phyloP scores from a whole-genome alignment of 2,329 filamentous ascomycete genomes.

The Catunica adiposa region DNA sequence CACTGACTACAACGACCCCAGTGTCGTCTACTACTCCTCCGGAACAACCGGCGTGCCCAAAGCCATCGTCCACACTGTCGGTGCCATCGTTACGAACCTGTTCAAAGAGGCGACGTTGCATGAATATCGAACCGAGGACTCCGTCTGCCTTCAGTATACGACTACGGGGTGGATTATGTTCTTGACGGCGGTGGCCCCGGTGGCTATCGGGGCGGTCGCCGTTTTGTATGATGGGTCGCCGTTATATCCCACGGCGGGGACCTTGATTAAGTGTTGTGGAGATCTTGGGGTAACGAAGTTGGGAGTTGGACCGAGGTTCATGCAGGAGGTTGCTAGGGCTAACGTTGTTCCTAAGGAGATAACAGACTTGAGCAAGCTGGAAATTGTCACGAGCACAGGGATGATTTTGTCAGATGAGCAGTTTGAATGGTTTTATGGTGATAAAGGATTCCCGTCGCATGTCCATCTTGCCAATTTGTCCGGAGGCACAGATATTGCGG shows the following conservation, averaged over 20 bases:
- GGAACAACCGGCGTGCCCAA: conserved; percentile 75
- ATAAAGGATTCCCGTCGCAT: conserved; percentile 48
- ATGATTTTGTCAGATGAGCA: conserved; percentile 66
- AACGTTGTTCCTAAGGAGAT: conserved; percentile 44
- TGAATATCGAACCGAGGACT: conserved; percentile 25
- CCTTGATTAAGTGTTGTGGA: conserved; percentile 45
- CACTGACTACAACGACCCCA: conserved; percentile 55
- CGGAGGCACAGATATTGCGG: conserved; percentile 59
- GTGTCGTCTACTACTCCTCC: conserved; percentile 61
- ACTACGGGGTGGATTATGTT: conserved; percentile 88
- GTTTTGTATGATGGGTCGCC: conserved; percentile 75
- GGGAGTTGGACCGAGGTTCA: conserved; percentile 60
- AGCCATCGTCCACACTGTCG: conserved; percentile 66
- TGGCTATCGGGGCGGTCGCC: conserved; percentile 43
- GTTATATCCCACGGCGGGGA: conserved; percentile 50
- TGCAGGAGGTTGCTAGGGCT: conserved; percentile 54
- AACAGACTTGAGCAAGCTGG: conserved; percentile 44
- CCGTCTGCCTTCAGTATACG: conserved; percentile 37
- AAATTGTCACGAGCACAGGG: conserved; percentile 52
- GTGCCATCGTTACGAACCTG: conserved; percentile 40
- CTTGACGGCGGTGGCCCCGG: conserved; percentile 38
- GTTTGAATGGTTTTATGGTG: conserved; percentile 62
- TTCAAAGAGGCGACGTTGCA: conserved; percentile 43
- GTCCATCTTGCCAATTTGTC: conserved; percentile 59
- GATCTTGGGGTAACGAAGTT: conserved; percentile 53